A percentile compares a stretch with the other conserved stretches of the same genome.
Evolutionary conservation across 179 eudicot species (phyloP).

Genomic region (Camellia oleifera): DNA sequence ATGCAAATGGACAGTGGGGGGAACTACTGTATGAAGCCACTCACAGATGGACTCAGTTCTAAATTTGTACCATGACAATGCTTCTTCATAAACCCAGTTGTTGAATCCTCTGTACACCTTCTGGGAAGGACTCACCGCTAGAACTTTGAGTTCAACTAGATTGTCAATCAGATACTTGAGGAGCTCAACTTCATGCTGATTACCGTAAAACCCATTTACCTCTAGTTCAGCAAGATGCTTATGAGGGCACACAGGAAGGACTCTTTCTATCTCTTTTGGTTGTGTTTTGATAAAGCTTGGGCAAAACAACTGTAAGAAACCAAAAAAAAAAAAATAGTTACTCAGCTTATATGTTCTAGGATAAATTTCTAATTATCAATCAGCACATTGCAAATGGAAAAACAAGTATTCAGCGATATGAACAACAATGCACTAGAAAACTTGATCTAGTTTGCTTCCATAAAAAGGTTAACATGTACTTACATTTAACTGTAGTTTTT

Average conservation of each 20-base stretch:
- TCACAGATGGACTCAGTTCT: constrained; percentile 4
- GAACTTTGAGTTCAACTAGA: constrained; percentile 17
- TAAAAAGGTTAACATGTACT: background rate
- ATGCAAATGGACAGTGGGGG: constrained; percentile 14
- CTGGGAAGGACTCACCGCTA: constrained; percentile 20
- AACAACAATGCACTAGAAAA: background rate
- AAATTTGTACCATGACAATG: background rate
- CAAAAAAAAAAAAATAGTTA: background rate
- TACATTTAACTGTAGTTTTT: constrained; percentile 28
- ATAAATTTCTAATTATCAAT: too few relatives aligned
- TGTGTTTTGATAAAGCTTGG: constrained; percentile 21
- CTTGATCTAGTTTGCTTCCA: background rate
- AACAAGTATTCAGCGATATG: background rate
- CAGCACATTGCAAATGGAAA: background rate
- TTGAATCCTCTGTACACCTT: constrained; percentile 27
- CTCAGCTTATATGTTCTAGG: background rate
- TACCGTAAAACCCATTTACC: constrained; percentile 30
- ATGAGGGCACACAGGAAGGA: constrained; percentile 21
- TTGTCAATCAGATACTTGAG: constrained; percentile 26
- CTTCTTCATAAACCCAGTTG: constrained; percentile 18
- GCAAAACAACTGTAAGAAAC: constrained; percentile 19
- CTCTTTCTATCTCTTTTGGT: constrained; percentile 12
- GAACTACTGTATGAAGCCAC: constrained; percentile 21
- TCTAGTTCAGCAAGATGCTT: constrained; percentile 21
- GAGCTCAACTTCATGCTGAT: constrained; percentile 28